Conservation (phyloP, 345 rosid species). For the Odontarrhena argentea region DNA sequence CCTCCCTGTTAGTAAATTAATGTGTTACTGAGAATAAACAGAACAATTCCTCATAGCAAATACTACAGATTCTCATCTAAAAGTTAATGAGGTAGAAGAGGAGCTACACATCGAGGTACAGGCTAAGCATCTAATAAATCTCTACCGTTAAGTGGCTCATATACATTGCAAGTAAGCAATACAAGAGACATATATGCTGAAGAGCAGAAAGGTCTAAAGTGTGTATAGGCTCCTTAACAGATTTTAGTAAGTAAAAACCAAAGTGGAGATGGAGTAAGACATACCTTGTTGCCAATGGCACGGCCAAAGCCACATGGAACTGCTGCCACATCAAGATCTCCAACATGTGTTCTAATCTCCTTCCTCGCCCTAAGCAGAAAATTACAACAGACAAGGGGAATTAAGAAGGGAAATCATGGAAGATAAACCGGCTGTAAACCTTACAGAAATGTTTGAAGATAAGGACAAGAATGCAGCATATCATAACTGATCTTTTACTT, state of each 20-base stretch:
- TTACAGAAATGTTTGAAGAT: constrained; percentile 1
- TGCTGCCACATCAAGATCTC: constrained; percentile 96
- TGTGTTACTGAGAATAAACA: background rate
- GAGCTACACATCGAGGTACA: background rate
- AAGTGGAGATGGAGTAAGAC: background rate
- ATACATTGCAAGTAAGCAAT: constrained; percentile 1
- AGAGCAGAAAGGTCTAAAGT: background rate
- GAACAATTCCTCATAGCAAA: background rate
- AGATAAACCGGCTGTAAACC: background rate
- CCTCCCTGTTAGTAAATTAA: constrained; percentile 57
- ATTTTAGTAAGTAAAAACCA: background rate
- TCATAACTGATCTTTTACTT: constrained; percentile 25
- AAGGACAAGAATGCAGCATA: constrained; percentile 27
- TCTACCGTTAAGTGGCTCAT: background rate
- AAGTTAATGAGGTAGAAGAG: constrained; percentile 2
- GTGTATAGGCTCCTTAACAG: background rate
- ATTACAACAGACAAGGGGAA: constrained; percentile 18
- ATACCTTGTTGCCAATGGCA: constrained; percentile 95
- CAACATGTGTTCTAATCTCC: constrained; percentile 78
- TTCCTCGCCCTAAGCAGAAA: constrained; percentile 76
- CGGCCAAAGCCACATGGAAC: constrained; percentile 99
- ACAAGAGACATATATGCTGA: background rate
- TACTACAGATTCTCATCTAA: background rate
- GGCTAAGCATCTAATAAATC: background rate
- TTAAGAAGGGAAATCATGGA: constrained; percentile 9